Base-by-base conservation (phyloP, 176 grass and related monocot genomes). In the Oryza australiensis region DNA sequence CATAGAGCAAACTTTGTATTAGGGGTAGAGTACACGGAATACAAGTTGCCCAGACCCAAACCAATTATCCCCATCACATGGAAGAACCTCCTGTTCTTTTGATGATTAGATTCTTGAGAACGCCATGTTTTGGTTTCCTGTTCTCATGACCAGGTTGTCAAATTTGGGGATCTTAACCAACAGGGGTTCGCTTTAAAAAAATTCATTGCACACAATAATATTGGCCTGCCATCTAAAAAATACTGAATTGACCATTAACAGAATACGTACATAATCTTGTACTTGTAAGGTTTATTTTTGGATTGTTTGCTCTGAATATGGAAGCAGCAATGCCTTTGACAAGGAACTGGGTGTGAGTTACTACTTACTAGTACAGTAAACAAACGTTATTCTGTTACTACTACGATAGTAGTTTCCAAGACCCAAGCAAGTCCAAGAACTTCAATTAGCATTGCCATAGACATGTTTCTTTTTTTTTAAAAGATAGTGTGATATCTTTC, bases 51-150 rank as follows among this genome's bases (percentile, higher is more conserved):
- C 22, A 77, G 22, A 45, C 43, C 27, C 22, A 77, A 15, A 33
- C 43, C 27, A 86, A 85, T 89, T 60, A 82, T 82, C 72, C 76
- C 59, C 66, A 67, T 48, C 83, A 82, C 87, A 82, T 86, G 83
- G 78, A 81, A 72, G 62, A 60, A 11, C 22, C 0, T n/a, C 62
- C 45, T 84, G 70, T 85, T 89, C 72, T 60, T 72, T 73, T 57
- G 20, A 22, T 89, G 66, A 86, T 81, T 82, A 72, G 66, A 77
- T 86, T 86, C 78, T 77, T 67, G 33, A 66, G 45, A 12, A 67
- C 28, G 13, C 43, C 65, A 40, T 23, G 29, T 41, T 80, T 66
- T 79, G 62, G 63, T 80, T 85, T 80, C 38, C 64, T 85, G 48
- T 62, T 64, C 29, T 81, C 38, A 66, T 72, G 65, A 41, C 64